A percentile compares a stretch with the other conserved stretches of the same genome.
phyloP scores from a whole-genome alignment of 2,329 filamentous ascomycete species.

The Cladobotryum mycophilum region DNA sequence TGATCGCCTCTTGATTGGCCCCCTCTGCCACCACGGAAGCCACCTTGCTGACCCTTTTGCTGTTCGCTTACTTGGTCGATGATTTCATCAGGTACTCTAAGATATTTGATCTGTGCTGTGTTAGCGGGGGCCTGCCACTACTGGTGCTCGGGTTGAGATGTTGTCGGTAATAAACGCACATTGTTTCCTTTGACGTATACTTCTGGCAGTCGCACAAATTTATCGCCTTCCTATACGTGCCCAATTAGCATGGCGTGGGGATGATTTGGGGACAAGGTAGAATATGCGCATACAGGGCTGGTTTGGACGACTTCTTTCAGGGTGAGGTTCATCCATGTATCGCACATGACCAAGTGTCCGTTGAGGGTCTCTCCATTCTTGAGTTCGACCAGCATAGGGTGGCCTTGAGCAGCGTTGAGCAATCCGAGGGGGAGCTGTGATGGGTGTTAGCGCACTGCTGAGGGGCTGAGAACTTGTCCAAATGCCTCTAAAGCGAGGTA shows the following conservation, averaged over 20 bases:
- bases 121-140: slow-evolving; percentile 2
- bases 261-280: background rate
- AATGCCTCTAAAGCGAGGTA: too few relatives aligned
- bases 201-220: slow-evolving; percentile 85
- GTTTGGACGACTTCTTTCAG: slow-evolving; percentile 97
- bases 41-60: slow-evolving; percentile 63
- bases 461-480: slow-evolving; percentile 14
- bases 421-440: slow-evolving; percentile 67
- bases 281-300: slow-evolving; percentile 56
- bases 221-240: slow-evolving; percentile 68
- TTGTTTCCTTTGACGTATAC: slow-evolving; percentile 98
- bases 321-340: slow-evolving; percentile 99
- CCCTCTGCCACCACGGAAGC: slow-evolving; percentile 60
- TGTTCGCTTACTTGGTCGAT: slow-evolving; percentile 91
- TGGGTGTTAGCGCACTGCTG: slow-evolving; percentile 17
- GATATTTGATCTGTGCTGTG: slow-evolving; percentile 79
- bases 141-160: too few relatives aligned
- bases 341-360: slow-evolving; percentile 91
- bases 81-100: slow-evolving; percentile 93
- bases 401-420: slow-evolving; percentile 90
- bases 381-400: slow-evolving; percentile 95
- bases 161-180: slow-evolving; percentile 45
- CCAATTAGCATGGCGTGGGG: background rate
- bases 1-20: slow-evolving; percentile 54
- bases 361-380: slow-evolving; percentile 98